phyloP scores from a whole-genome alignment of 208 protist species.

The Entamoeba nuttalli region DNA sequence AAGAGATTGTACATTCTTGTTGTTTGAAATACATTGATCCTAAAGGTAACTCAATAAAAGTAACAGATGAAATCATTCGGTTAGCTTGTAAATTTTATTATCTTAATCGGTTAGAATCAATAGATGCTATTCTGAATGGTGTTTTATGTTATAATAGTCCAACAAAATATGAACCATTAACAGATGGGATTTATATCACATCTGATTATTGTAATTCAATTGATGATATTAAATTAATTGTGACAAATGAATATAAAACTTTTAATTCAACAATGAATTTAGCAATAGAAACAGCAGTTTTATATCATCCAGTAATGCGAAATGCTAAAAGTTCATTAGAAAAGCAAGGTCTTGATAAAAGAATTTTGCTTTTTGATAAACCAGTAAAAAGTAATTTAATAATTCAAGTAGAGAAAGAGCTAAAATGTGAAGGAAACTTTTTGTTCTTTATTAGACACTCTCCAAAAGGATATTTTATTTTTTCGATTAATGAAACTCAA shows the following conservation, averaged over 20 bases:
- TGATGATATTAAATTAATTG: neutral
- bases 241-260: neutral
- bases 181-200: neutral
- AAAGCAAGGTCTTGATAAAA: neutral
- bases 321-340: neutral
- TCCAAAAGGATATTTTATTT: neutral
- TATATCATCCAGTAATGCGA: neutral
- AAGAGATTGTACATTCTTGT: neutral
- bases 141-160: neutral
- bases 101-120: neutral
- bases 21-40: neutral
- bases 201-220: neutral
- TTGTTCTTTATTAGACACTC: neutral
- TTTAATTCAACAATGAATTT: neutral
- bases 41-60: neutral
- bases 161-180: neutral
- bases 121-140: neutral
- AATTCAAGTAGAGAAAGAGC: neutral
- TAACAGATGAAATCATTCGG: neutral
- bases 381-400: neutral
- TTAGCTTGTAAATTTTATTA: neutral
- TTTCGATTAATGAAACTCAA: neutral
- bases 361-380: neutral
- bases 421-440: neutral
- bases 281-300: neutral